Evolutionary conservation across 257 asterid genomes (phyloP).

Genomic region (Striga asiatica): DNA sequence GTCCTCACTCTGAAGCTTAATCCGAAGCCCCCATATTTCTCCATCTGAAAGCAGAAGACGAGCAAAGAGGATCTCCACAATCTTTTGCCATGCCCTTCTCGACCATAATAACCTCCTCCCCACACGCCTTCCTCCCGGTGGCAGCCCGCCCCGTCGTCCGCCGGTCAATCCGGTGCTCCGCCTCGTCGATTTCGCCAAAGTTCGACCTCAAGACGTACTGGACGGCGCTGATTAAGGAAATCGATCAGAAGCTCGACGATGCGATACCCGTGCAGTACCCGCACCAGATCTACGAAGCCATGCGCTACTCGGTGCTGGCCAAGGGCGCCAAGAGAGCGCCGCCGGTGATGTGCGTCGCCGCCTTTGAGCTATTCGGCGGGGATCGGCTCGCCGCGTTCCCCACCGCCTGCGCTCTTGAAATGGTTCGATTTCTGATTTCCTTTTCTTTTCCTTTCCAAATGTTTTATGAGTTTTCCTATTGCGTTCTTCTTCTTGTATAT

Average conservation of each 20-base stretch:
- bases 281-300: slow-evolving; percentile 86
- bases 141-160: slow-evolving; percentile 23
- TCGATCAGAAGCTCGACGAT: slow-evolving; percentile 77
- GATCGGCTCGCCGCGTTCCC: slow-evolving; percentile 85
- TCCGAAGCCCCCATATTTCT: too few species aligned
- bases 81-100: slow-evolving; percentile 23
- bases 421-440: slow-evolving; percentile 33
- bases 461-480: too few species aligned
- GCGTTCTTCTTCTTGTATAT: too few species aligned
- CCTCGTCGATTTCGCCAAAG: slow-evolving; percentile 24
- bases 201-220: slow-evolving; percentile 87
- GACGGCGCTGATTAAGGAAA: slow-evolving; percentile 65
- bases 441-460: too few species aligned
- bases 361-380: slow-evolving; percentile 90
- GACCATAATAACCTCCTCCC: slow-evolving; percentile 14
- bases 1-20: too few species aligned
- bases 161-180: slow-evolving; percentile 40
- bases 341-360: slow-evolving; percentile 92
- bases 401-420: slow-evolving; percentile 97
- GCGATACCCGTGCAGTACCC: slow-evolving; percentile 83
- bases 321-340: slow-evolving; percentile 93
- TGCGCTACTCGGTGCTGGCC: slow-evolving; percentile 88
- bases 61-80: too few species aligned
- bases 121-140: slow-evolving; percentile 17
- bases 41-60: too few species aligned